These are phyloP conservation scores for Coemansia sp. DNA, from an alignment of 192 early-diverging fungal species.

Conservation along the genomic window DNA sequence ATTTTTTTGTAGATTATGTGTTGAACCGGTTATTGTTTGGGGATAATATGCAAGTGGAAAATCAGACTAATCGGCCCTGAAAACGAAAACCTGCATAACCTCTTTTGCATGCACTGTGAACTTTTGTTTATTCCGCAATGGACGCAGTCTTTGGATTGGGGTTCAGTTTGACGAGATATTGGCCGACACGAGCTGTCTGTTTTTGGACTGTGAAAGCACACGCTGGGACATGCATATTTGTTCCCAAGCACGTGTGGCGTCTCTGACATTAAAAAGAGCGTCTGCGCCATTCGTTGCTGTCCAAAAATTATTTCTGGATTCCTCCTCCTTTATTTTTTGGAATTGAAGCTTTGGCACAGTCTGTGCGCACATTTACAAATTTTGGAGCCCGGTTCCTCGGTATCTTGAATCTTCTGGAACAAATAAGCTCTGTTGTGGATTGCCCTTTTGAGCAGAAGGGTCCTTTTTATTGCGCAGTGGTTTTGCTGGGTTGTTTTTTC, in stretches of 20 bases:
- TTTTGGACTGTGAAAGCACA: conserved; percentile 1
- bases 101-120: not conserved
- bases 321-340: not conserved
- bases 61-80: not conserved
- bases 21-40: not conserved
- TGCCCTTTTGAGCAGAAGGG: not conserved
- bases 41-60: not conserved
- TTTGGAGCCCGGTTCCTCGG: too few relatives aligned
- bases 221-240: not conserved
- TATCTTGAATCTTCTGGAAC: too few relatives aligned
- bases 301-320: not conserved
- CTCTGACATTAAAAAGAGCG: not conserved
- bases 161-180: not conserved
- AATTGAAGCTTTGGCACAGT: not conserved
- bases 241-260: not conserved
- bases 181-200: not conserved
- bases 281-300: not conserved
- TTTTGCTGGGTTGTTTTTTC: not conserved
- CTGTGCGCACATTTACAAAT: not conserved
- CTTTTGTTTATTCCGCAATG: not conserved
- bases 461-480: not conserved
- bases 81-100: not conserved
- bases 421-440: not conserved
- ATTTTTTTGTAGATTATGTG: not conserved
- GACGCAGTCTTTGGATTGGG: not conserved